These are phyloP conservation scores for Gossypium rotundifolium DNA, from an alignment of 345 rosid genomes.

Conservation along the genomic window DNA sequence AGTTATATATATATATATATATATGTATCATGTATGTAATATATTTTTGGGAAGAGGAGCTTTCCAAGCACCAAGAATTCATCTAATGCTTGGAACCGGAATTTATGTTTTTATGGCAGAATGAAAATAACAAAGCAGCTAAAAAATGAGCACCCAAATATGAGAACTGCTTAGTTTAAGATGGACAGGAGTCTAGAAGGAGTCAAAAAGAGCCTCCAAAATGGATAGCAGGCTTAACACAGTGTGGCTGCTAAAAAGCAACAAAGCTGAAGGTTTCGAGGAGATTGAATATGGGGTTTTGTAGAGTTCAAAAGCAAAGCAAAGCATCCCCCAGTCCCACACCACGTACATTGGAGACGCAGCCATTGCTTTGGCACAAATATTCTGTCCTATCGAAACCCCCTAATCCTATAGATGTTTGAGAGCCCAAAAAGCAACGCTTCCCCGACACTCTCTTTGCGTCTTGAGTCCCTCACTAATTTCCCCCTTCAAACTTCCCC, in stretches of 20 bases:
- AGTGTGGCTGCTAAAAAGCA: conserved; percentile 36
- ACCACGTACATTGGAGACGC: conserved; percentile 18
- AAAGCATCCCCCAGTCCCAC: background rate
- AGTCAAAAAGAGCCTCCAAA: conserved; percentile 45
- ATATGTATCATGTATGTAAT: background rate
- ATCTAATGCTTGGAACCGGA: conserved; percentile 15
- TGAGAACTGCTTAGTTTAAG: conserved; percentile 24
- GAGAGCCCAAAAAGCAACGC: conserved; percentile 27
- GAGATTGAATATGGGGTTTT: conserved; percentile 19
- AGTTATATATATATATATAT: background rate
- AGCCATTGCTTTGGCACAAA: conserved; percentile 15
- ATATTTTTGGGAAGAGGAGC: background rate
- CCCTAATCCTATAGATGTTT: conserved; percentile 11
- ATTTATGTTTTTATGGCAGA: conserved; percentile 13
- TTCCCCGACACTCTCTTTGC: conserved; percentile 5
- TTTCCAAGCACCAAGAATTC: conserved; percentile 13
- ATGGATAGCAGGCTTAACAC: conserved; percentile 20
- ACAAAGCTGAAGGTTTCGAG: conserved; percentile 29
- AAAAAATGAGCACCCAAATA: conserved; percentile 15
- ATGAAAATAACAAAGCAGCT: background rate
- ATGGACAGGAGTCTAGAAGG: conserved; percentile 51
- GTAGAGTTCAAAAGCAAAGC: conserved; percentile 16
- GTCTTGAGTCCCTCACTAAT: conserved; percentile 9
- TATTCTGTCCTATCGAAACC: conserved; percentile 22
- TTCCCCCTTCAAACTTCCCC: conserved; percentile 13